Percentiles rank a stretch among this genome's conserved stretches.
phyloP scores from a whole-genome alignment of 2,329 filamentous ascomycete genomes.

The Rasamsonia emersonii region DNA sequence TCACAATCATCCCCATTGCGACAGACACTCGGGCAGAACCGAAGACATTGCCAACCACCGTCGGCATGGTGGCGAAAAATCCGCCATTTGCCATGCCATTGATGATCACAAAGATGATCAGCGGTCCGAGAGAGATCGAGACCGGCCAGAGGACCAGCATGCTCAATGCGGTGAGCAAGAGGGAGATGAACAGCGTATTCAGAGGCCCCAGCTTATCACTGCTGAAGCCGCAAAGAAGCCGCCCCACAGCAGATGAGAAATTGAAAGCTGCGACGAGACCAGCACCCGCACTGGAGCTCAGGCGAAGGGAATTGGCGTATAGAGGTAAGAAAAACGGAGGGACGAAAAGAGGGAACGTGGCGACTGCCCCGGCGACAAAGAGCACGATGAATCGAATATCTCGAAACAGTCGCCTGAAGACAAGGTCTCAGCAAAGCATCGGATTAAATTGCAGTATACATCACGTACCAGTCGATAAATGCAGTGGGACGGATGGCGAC shows the following conservation, averaged over 20 bases:
- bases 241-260: conserved; percentile 50
- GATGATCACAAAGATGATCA: conserved; percentile 50
- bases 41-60: conserved; percentile 52
- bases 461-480: conserved; percentile 43
- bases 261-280: conserved; percentile 54
- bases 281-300: conserved; percentile 46
- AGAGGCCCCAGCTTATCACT: conserved; percentile 49
- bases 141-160: conserved; percentile 56
- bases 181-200: conserved; percentile 46
- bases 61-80: conserved; percentile 57
- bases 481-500: conserved; percentile 27
- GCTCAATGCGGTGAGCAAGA: conserved; percentile 47
- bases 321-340: conserved; percentile 55
- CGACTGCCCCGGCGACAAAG: conserved; percentile 48
- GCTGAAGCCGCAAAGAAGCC: conserved; percentile 46
- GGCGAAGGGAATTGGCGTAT: conserved; percentile 47
- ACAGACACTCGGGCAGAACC: conserved; percentile 47
- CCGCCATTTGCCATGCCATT: conserved; percentile 55
- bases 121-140: conserved; percentile 44
- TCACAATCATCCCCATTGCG: conserved; percentile 55
- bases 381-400: conserved; percentile 44
- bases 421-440: not conserved
- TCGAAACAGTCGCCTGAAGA: conserved; percentile 42
- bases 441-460: not conserved
- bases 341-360: conserved; percentile 53